phyloP scores from a whole-genome alignment of 352 stramenopile genomes.

The Elongisporangium prolatum region DNA sequence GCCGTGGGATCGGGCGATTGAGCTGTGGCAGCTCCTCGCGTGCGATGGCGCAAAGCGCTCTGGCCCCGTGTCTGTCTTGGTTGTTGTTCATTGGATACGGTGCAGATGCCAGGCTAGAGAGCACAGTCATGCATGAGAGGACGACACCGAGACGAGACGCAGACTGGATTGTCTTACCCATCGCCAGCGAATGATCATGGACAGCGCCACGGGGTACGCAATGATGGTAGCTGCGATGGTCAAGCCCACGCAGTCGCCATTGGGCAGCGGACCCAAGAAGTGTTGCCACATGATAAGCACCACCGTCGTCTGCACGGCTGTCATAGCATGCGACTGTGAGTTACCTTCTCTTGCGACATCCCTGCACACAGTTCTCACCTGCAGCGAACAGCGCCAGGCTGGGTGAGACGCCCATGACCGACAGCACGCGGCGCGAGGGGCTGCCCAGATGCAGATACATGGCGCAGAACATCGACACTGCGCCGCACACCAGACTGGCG shows the following conservation, averaged over 20 bases:
- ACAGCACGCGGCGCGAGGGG: constrained; percentile 55
- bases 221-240: constrained; percentile 61
- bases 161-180: constrained; percentile 33
- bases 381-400: constrained; percentile 42
- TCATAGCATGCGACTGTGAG: neutral
- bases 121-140: constrained; percentile 5
- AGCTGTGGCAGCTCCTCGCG: neutral
- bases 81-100: constrained; percentile 68
- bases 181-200: constrained; percentile 73
- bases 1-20: constrained; percentile 13
- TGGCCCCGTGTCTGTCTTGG: constrained; percentile 19
- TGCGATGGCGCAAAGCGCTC: neutral
- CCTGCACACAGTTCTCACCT: constrained; percentile 13
- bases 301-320: constrained; percentile 38
- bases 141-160: neutral
- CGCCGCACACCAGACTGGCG: constrained; percentile 34
- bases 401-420: constrained; percentile 50
- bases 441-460: constrained; percentile 66
- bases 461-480: constrained; percentile 36
- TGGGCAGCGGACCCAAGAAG: constrained; percentile 48
- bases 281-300: constrained; percentile 56
- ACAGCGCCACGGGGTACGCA: constrained; percentile 57
- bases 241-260: constrained; percentile 72
- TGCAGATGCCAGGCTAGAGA: constrained; percentile 63
- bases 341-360: neutral